phyloP scores from a whole-genome alignment of 495 filamentous ascomycete species.

The Talaromyces proteolyticus region DNA sequence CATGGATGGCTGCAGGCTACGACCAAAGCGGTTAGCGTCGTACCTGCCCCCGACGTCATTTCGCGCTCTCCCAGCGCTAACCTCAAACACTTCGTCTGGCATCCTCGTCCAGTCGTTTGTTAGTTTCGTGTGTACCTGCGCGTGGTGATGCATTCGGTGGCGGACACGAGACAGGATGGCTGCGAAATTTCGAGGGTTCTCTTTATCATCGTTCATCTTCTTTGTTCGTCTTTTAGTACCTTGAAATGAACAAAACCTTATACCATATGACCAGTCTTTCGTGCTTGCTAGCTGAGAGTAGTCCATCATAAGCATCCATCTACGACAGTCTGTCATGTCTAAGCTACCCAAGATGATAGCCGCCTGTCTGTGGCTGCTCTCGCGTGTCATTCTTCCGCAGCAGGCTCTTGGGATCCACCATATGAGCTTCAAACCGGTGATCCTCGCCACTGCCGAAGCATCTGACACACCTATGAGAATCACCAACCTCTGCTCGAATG shows the following conservation, averaged over 20 bases:
- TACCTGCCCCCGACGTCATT: constrained; percentile 9
- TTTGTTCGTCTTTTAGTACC: too few species aligned
- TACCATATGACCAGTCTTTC: too few species aligned
- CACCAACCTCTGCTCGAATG: constrained; percentile 60
- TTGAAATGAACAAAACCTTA: too few species aligned
- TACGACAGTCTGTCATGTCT: too few species aligned
- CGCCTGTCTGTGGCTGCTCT: background rate
- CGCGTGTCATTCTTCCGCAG: background rate
- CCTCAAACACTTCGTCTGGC: background rate
- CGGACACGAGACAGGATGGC: too few species aligned
- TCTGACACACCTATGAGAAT: constrained; percentile 38
- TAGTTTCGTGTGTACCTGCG: background rate
- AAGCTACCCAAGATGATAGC: background rate
- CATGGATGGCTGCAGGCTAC: constrained; percentile 13
- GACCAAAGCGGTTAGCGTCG: constrained; percentile 21
- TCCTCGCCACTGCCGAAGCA: constrained; percentile 10
- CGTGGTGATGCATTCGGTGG: too few species aligned
- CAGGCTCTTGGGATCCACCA: constrained; percentile 15
- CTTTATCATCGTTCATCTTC: too few species aligned
- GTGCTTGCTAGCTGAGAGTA: too few species aligned
- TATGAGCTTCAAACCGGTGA: constrained; percentile 17
- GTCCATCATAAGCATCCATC: too few species aligned
- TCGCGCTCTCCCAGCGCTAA: background rate
- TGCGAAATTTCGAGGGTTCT: too few species aligned
- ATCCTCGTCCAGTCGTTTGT: background rate